phyloP scores from a whole-genome alignment of 2,329 filamentous ascomycete species.

The Aspergillus novofumigatus region DNA sequence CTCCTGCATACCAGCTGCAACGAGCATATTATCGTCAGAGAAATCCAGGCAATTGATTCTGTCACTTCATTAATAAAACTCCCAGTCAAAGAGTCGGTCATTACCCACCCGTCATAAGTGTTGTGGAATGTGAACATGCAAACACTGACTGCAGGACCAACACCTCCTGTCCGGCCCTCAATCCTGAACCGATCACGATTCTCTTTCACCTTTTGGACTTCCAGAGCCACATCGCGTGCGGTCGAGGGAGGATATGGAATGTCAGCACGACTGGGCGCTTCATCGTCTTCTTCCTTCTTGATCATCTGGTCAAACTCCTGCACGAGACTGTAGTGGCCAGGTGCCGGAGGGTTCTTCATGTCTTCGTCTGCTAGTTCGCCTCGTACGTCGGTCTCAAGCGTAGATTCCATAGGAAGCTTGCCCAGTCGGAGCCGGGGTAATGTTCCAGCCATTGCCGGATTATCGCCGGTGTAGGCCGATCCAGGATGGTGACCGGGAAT shows the following conservation, averaged over 20 bases:
- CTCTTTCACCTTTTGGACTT: slow-evolving; percentile 90
- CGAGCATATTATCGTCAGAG: slow-evolving; percentile 81
- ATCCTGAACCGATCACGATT: slow-evolving; percentile 89
- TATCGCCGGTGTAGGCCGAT: slow-evolving; percentile 56
- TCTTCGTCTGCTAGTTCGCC: slow-evolving; percentile 86
- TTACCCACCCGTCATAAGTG: slow-evolving; percentile 73
- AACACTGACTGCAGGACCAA: slow-evolving; percentile 77
- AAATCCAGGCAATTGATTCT: slow-evolving; percentile 94
- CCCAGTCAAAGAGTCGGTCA: not conserved
- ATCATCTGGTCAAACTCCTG: slow-evolving; percentile 85
- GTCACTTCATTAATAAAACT: slow-evolving; percentile 17
- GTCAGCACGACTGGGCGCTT: slow-evolving; percentile 72
- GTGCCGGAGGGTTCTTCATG: slow-evolving; percentile 64
- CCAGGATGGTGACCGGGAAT: slow-evolving; percentile 65
- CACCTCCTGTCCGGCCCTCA: slow-evolving; percentile 74
- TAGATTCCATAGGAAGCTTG: slow-evolving; percentile 74
- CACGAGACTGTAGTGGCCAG: slow-evolving; percentile 68
- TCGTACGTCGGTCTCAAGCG: slow-evolving; percentile 78
- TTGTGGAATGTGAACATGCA: slow-evolving; percentile 99
- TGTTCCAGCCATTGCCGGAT: slow-evolving; percentile 53
- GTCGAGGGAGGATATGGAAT: slow-evolving; percentile 84
- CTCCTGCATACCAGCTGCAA: slow-evolving; percentile 84
- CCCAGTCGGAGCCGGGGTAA: slow-evolving; percentile 69
- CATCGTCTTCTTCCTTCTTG: slow-evolving; percentile 84
- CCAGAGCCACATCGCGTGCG: slow-evolving; percentile 85